phyloP scores from a whole-genome alignment of 306 rosid genomes.

The Macrotyloma uniflorum region DNA sequence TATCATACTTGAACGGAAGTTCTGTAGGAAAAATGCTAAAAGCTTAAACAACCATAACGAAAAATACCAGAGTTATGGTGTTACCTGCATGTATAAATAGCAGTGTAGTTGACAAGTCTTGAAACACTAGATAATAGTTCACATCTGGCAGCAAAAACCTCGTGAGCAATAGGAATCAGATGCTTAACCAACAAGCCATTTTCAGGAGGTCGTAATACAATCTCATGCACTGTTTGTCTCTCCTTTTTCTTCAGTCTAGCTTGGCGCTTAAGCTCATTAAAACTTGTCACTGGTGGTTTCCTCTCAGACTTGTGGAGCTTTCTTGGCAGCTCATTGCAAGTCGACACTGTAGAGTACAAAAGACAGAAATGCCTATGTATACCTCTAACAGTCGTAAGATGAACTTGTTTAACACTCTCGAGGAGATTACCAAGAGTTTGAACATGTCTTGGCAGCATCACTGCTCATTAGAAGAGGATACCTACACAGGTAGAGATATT shows the following conservation, averaged over 20 bases:
- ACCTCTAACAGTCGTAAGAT: neutral
- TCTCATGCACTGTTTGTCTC: constrained; percentile 55
- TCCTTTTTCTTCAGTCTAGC: constrained; percentile 60
- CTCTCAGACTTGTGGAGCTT: constrained; percentile 60
- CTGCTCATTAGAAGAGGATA: constrained; percentile 16
- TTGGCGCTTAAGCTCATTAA: constrained; percentile 64
- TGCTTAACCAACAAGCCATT: constrained; percentile 63
- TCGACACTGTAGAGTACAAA: constrained; percentile 41
- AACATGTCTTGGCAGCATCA: constrained; percentile 48
- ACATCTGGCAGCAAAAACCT: constrained; percentile 61
- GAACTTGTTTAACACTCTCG: constrained; percentile 32
- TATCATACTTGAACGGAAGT: neutral
- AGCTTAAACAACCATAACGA: constrained; percentile 25
- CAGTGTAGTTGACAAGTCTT: constrained; percentile 44
- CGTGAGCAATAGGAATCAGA: constrained; percentile 60
- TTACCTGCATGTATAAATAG: constrained; percentile 64
- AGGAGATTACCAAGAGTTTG: constrained; percentile 32
- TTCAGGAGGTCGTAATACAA: constrained; percentile 55
- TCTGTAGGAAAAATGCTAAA: neutral
- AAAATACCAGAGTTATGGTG: neutral
- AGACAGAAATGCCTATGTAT: constrained; percentile 14
- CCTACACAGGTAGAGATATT: constrained; percentile 19
- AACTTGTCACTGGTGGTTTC: constrained; percentile 57
- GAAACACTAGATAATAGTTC: constrained; percentile 57
- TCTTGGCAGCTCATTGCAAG: constrained; percentile 39